Conservation (phyloP, 345 rosid species). For the Conringia planisiliqua region DNA sequence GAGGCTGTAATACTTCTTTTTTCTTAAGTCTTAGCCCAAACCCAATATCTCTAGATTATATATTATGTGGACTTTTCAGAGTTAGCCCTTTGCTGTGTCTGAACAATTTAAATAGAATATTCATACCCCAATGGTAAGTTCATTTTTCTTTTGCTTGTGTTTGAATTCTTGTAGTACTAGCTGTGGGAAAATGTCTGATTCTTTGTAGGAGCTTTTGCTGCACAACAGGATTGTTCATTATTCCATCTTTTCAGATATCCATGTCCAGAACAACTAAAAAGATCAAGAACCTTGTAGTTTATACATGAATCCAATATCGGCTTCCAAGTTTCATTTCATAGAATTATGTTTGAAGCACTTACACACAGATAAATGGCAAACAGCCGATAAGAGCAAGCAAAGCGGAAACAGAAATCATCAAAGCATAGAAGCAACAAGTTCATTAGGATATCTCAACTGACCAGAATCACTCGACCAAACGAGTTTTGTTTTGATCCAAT, state of each 20-base stretch:
- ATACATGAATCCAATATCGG: not conserved
- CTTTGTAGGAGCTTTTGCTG: no score
- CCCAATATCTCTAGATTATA: not conserved
- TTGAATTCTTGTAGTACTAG: no score
- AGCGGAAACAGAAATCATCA: slow-evolving; percentile 10
- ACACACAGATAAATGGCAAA: slow-evolving; percentile 18
- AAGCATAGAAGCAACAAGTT: slow-evolving; percentile 6
- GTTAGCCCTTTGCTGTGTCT: no score
- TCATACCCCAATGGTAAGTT: no score
- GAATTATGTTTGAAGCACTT: slow-evolving; percentile 15
- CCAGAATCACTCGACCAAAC: slow-evolving; percentile 6
- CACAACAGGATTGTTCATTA: no score
- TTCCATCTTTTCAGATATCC: no score
- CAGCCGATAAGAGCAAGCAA: not conserved
- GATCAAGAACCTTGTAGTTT: not conserved
- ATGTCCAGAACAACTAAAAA: slow-evolving; percentile 18
- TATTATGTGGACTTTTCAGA: not conserved
- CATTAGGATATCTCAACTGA: slow-evolving; percentile 12
- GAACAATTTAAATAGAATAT: no score
- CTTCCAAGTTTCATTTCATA: slow-evolving; percentile 16
- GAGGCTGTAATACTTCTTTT: slow-evolving; percentile 9
- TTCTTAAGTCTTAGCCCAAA: slow-evolving; percentile 22
- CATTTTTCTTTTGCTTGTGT: no score
- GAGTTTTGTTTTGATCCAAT: not conserved
- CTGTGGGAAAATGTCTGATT: no score